Percentiles rank a stretch among this genome's conserved stretches.
These are phyloP conservation scores for Thraustochytrium sp. DNA, from an alignment of 352 stramenopile species.

Conservation along the genomic window DNA sequence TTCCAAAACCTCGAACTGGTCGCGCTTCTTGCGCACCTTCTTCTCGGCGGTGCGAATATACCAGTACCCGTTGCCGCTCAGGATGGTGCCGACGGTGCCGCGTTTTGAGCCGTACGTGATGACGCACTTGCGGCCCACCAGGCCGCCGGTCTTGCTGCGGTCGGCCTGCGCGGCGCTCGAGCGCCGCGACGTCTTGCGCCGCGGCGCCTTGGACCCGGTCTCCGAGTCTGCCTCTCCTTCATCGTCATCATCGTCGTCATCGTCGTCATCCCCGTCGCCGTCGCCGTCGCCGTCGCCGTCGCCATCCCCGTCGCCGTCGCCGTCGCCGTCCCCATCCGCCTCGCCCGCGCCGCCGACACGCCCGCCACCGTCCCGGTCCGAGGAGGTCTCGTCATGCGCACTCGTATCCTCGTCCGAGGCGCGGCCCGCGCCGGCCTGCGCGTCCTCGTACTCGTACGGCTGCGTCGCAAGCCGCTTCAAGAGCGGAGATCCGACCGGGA, in stretches of 20 bases:
- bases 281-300: neutral
- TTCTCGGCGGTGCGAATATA: constrained; percentile 5
- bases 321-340: neutral
- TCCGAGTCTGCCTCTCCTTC: neutral
- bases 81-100: neutral
- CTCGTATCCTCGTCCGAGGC: neutral
- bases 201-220: neutral
- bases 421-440: no score
- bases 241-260: constrained; percentile 6
- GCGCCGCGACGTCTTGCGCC: neutral
- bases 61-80: constrained; percentile 29
- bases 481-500: neutral
- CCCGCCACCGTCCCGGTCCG: neutral
- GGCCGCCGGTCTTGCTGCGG: neutral
- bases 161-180: neutral
- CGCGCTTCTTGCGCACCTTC: constrained; percentile 25
- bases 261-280: neutral
- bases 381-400: neutral
- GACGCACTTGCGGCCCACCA: neutral
- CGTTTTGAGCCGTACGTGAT: constrained; percentile 15
- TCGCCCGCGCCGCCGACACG: neutral
- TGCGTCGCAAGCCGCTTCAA: neutral
- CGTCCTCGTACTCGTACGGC: neutral
- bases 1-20: constrained; percentile 26
- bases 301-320: neutral